phyloP scores from a whole-genome alignment of 495 filamentous ascomycete species.

The Penicillium cinerascens region DNA sequence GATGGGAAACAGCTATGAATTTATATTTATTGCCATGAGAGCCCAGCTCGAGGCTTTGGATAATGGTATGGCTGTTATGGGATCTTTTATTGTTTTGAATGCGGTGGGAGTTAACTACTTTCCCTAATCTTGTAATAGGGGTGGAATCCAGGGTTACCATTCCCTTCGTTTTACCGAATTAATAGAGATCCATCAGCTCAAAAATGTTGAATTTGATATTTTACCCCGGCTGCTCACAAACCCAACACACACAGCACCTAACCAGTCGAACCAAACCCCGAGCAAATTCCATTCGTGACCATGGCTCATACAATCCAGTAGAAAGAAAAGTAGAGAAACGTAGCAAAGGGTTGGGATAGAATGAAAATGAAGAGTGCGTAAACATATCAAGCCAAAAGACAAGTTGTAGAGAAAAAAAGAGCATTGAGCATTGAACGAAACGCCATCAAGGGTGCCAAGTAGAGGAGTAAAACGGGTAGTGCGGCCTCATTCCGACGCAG shows the following conservation, averaged over 20 bases:
- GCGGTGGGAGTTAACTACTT: too few species aligned
- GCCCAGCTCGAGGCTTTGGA: too few species aligned
- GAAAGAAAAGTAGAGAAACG: background rate
- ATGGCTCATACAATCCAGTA: background rate
- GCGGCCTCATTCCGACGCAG: background rate
- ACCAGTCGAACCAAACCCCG: slow-evolving; percentile 1
- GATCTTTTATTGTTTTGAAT: too few species aligned
- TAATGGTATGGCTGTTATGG: too few species aligned
- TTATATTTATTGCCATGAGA: too few species aligned
- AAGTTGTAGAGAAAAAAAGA: background rate
- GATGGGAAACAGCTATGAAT: too few species aligned
- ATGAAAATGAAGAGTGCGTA: background rate
- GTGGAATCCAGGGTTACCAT: too few species aligned
- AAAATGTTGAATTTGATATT: slow-evolving; percentile 14
- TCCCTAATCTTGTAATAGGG: too few species aligned
- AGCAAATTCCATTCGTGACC: slow-evolving; percentile 3
- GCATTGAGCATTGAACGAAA: background rate
- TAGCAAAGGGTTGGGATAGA: background rate
- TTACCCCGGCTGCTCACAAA: slow-evolving; percentile 8
- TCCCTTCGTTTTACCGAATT: too few species aligned
- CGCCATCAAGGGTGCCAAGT: background rate
- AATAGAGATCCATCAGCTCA: background rate
- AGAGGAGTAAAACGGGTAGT: background rate
- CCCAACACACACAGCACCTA: background rate
- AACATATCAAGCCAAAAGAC: background rate